Base-by-base conservation (phyloP, 2,329 filamentous ascomycete species). In the Zymoseptoria brevis region DNA sequence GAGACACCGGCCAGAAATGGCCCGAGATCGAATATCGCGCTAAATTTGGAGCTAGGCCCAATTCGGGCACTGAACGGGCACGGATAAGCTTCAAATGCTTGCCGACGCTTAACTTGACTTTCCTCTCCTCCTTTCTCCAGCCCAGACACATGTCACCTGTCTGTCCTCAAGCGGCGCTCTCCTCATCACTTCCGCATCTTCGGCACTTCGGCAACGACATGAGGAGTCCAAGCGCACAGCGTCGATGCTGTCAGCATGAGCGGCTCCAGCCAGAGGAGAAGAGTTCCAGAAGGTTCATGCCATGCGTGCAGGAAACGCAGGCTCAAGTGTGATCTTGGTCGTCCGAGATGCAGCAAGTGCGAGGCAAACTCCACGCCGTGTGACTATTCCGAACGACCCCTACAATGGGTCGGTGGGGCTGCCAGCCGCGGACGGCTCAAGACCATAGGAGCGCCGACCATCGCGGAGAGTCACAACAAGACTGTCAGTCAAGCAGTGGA, bases 331-430 rank as follows among this genome's bases (percentile, higher is more conserved):
- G 50, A 56, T 45, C 54, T 57, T 19, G 41, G 24, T 6, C 49
- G 48, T 9, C 57, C 57, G 1, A 19, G 30, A 7, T 60, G 57
- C 54, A 56, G 30, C 16, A 51, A 53, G n/a, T 60, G 57, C 49
- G n/a, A 50, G 21, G 26, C 45, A 30, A 45, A n/a, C 16, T 54
- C 16, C 24, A 22, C 21, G 19, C 29, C 48, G 8, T 60, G 57
- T 45, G 57, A 57, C 8, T 60, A 60, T 48, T 30, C 54, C 16
- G 19, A 51, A 26, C 53, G 52, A 49, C 29, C 53, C 13, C 8
- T 60, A 13, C 54, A 60, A 30, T 60, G 57, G 57, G 57, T 60
- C 13, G 57, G 57, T 22, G 57, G 54, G 2, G 29, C 55, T 30
- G 57, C 57, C 21, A 48, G 29, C 29, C 57, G 57, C 8, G 57